A percentile compares a stretch with the other conserved stretches of the same genome.
Conservation (phyloP, 495 filamentous ascomycete genomes). For the Trichocladium uniseriatum region DNA sequence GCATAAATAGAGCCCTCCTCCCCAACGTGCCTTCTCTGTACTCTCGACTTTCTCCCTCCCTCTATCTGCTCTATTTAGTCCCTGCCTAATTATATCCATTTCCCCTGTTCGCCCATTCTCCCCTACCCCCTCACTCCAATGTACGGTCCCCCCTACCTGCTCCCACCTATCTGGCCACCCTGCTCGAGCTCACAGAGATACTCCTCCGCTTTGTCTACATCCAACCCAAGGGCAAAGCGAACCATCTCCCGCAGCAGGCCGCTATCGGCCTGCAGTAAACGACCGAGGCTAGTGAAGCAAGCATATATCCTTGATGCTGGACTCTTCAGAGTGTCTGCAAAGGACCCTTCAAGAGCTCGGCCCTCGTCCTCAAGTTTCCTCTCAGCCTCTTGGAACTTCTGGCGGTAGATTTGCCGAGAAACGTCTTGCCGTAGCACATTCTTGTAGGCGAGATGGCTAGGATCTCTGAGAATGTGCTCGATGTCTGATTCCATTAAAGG, state of each 20-base stretch:
- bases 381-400: background rate
- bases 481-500: constrained; percentile 9
- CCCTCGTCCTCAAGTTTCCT: background rate
- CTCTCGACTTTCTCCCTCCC: no score
- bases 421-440: background rate
- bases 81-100: no score
- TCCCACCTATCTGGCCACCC: background rate
- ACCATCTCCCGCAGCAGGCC: background rate
- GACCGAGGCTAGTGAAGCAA: constrained; percentile 1
- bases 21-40: no score
- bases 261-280: background rate
- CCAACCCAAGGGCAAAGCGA: background rate
- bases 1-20: no score
- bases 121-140: no score
- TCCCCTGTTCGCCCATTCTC: no score
- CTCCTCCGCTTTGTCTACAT: background rate
- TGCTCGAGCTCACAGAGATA: background rate
- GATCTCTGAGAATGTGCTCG: background rate
- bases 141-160: background rate
- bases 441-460: background rate
- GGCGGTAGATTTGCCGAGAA: background rate
- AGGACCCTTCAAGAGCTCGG: background rate
- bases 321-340: constrained; percentile 1
- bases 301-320: constrained; percentile 1
- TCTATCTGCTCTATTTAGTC: no score